These are phyloP conservation scores for Fagopyrum homotropicum DNA, from an alignment of 148 eudicot genomes.

Conservation along the genomic window DNA sequence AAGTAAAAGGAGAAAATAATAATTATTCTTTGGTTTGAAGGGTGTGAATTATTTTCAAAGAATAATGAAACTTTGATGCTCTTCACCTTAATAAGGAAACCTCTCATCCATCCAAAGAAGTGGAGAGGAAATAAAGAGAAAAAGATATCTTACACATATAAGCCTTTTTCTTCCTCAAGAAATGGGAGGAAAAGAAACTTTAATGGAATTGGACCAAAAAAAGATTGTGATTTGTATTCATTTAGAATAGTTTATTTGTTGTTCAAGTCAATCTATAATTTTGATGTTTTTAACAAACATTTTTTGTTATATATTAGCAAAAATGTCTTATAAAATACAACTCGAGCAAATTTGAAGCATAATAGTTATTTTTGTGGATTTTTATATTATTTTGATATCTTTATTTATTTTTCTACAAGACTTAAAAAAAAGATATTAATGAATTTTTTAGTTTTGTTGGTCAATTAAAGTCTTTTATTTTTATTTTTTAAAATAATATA, in stretches of 20 bases:
- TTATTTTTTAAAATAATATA: too few species aligned
- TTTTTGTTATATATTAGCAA: too few species aligned
- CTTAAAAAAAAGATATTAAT: too few species aligned
- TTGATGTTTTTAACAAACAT: too few species aligned
- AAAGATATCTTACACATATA: slow-evolving; percentile 2
- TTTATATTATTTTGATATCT: too few species aligned
- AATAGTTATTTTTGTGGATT: too few species aligned
- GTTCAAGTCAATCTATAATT: too few species aligned
- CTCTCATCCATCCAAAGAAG: slow-evolving; percentile 11
- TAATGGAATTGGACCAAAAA: background rate
- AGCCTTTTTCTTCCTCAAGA: background rate
- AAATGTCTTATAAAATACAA: too few species aligned
- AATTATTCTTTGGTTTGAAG: slow-evolving; percentile 2
- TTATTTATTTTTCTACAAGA: too few species aligned
- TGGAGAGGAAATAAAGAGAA: slow-evolving; percentile 13
- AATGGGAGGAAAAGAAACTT: background rate
- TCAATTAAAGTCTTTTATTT: too few species aligned
- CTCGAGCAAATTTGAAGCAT: too few species aligned
- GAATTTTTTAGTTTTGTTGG: too few species aligned
- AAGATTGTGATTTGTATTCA: background rate
- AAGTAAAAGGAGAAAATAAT: background rate
- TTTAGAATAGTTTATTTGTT: background rate
- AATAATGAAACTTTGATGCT: slow-evolving; percentile 2
- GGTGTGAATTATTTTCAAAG: slow-evolving; percentile 6
- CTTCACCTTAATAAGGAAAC: slow-evolving; percentile 9